A percentile compares a stretch with the other conserved stretches of the same genome.
Conservation (phyloP, 176 grass and related monocot genomes). For the Rhynchospora pubera region DNA sequence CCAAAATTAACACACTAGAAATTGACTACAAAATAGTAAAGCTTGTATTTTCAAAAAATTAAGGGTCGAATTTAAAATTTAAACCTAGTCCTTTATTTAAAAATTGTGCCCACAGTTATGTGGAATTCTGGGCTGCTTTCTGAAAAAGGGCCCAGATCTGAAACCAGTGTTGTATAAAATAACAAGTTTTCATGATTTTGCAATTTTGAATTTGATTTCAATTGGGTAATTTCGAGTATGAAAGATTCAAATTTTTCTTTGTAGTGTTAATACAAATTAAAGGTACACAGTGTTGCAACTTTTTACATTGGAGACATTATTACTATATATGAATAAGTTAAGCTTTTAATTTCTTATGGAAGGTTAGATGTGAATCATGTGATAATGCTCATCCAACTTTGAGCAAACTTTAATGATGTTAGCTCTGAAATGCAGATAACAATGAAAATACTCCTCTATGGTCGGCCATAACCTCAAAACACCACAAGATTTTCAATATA, state of each 20-base stretch:
- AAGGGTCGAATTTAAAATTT: not conserved
- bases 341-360: not conserved
- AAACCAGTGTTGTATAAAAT: not conserved
- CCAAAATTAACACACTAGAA: not conserved
- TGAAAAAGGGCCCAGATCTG: not conserved
- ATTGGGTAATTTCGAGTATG: not conserved
- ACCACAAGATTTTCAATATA: constrained; percentile 83
- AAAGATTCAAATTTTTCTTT: not conserved
- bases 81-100: not conserved
- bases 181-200: not conserved
- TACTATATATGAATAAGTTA: not conserved
- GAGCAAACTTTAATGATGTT: not conserved
- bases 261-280: not conserved
- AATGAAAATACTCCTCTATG: constrained; percentile 67
- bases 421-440: not conserved
- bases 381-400: not conserved
- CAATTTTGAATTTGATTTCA: not conserved
- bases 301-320: not conserved
- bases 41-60: not conserved
- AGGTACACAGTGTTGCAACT: not conserved
- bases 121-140: not conserved
- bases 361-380: not conserved
- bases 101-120: not conserved
- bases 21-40: not conserved
- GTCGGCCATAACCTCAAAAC: constrained; percentile 53